phyloP scores from a whole-genome alignment of 352 stramenopile genomes.

The Pythium periplocum region DNA sequence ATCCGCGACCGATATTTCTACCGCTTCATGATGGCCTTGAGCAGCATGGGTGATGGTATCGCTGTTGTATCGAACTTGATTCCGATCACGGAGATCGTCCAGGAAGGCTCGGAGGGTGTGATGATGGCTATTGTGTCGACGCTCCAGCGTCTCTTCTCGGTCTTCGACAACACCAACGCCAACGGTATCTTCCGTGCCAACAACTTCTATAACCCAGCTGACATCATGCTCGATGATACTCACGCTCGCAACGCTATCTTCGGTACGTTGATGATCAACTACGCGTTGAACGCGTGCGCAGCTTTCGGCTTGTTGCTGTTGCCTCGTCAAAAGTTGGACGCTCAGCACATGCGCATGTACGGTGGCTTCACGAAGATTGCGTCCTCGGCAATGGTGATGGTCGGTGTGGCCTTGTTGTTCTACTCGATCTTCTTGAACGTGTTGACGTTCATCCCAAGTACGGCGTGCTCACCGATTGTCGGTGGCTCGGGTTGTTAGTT shows the following conservation, averaged over 20 bases:
- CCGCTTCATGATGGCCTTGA: slow-evolving; percentile 1
- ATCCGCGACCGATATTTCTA: slow-evolving; percentile 7
- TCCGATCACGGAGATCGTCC: slow-evolving; percentile 53
- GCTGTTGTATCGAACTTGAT: slow-evolving; percentile 23
- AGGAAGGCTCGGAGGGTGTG: slow-evolving; percentile 46
- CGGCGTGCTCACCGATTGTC: slow-evolving; percentile 25
- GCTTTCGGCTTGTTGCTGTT: slow-evolving; percentile 25
- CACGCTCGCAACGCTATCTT: slow-evolving; percentile 13
- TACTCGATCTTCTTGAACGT: slow-evolving; percentile 39
- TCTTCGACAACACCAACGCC: slow-evolving; percentile 17
- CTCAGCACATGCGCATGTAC: slow-evolving; percentile 54
- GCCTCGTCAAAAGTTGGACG: slow-evolving; percentile 52
- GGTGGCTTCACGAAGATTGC: slow-evolving; percentile 54
- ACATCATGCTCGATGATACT: slow-evolving; percentile 9
- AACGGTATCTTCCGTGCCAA: slow-evolving; percentile 15
- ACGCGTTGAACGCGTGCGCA: slow-evolving; percentile 22
- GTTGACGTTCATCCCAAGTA: slow-evolving; percentile 31
- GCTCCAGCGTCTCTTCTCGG: slow-evolving; percentile 36
- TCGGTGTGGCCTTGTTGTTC: slow-evolving; percentile 31
- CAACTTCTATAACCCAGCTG: slow-evolving; percentile 11
- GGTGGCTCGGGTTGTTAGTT: slow-evolving; percentile 28
- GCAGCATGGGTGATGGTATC: slow-evolving; percentile 2
- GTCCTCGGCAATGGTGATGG: slow-evolving; percentile 31
- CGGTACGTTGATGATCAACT: slow-evolving; percentile 17
- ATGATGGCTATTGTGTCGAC: slow-evolving; percentile 46